Evolutionary conservation across 179 eudicot genomes (phyloP), one percentile per base, ranked within the genome.

Genomic region (Actinidia arguta): DNA sequence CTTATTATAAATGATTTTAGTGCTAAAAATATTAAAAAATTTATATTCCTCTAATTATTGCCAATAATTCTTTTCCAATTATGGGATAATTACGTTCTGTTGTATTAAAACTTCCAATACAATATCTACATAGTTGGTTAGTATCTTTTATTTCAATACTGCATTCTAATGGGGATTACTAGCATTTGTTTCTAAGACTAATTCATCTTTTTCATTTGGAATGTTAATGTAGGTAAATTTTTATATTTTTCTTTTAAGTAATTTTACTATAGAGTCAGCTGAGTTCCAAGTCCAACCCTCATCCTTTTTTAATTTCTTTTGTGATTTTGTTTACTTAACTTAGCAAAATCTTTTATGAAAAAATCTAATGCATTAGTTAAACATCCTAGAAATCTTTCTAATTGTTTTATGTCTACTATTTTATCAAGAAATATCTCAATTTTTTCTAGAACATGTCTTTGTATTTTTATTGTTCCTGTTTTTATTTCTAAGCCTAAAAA

Each of bases 301-400:
- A 27, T 75, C 8, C 24, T 51, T 75, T 11, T 75, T 24, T 8
- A 54, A 54, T 13, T 56, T 75, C 14, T 56, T 27, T 25, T 75
- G 79, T 27, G 27, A 54, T 7, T 46, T n/a, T n/a, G 18, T 25
- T 75, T 52, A 27, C 78, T 75, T 75, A 54, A 75, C 8, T 27
- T 75, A 10, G 78, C 62, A 52, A 75, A 75, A 31, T 75, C 64
- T 75, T 75, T 75, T 6, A 75, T 75, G n/a, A n/a, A n/a, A 36
- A 75, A 75, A 27, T 75, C n/a, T 1, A 39, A 75, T 20, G 64
- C 62, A 75, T 50, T 55, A 6, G 50, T 75, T 4, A 11, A 31
- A 13, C 79, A 75, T 56, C 78, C 36, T 25, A 74, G 24, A 25
- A 64, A 25, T 25, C 17, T 24, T 31, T 64, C 70, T 64, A 64